Evolutionary conservation across 805 yeast species (phyloP).

Genomic region (Pichia pseudocactophila): DNA sequence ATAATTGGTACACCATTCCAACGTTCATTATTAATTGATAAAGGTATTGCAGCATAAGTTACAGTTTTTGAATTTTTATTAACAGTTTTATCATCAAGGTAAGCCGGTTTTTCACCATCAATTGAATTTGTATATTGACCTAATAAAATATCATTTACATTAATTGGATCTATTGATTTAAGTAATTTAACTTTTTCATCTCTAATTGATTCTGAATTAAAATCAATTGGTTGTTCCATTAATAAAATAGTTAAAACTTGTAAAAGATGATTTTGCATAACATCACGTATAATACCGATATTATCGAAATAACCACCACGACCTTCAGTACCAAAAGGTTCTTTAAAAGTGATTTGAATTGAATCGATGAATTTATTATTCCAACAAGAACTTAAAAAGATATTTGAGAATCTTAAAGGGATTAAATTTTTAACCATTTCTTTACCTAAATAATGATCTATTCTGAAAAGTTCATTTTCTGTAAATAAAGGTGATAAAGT

Average conservation of each 20-base stretch:
- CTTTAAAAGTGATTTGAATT: conserved; percentile 89
- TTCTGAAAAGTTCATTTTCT: conserved; percentile 89
- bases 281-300: conserved; percentile 94
- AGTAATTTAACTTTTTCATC: conserved; percentile 94
- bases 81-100: conserved; percentile 88
- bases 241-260: conserved; percentile 87
- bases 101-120: conserved; percentile 87
- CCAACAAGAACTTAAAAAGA: conserved; percentile 84
- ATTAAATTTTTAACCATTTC: conserved; percentile 94
- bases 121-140: conserved; percentile 84
- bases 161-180: conserved; percentile 67
- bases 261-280: conserved; percentile 93
- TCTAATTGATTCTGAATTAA: conserved; percentile 85
- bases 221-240: conserved; percentile 93
- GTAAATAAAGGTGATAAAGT: conserved; percentile 76
- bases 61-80: conserved; percentile 74
- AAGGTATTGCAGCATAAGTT: conserved; percentile 80
- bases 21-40: conserved; percentile 81
- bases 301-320: conserved; percentile 96
- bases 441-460: conserved; percentile 95
- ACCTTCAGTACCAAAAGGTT: conserved; percentile 98
- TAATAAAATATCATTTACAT: conserved; percentile 55
- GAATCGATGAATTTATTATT: conserved; percentile 66
- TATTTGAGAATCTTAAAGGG: conserved; percentile 85
- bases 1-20: conserved; percentile 98